A percentile compares a stretch with the other conserved stretches of the same genome.
phyloP scores from a whole-genome alignment of 768 basidiomycete species.

The Atractiella rhizophila region DNA sequence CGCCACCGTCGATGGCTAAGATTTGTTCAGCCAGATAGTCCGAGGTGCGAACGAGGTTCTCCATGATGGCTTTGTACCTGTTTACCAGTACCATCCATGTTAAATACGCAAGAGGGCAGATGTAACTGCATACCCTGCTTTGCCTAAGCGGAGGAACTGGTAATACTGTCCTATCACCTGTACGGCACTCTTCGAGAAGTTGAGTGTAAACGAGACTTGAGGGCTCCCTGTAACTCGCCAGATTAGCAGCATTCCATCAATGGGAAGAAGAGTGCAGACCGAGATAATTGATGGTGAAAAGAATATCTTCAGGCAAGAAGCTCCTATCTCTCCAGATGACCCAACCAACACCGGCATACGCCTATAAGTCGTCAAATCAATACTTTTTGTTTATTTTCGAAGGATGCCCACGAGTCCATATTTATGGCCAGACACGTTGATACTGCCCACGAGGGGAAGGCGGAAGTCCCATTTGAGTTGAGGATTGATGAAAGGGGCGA shows the following conservation, averaged over 20 bases:
- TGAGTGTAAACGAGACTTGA: slow-evolving; percentile 12
- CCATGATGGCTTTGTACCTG: slow-evolving; percentile 21
- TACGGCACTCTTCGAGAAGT: slow-evolving; percentile 16
- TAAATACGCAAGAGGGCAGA: background rate
- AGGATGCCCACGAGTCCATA: slow-evolving; percentile 6
- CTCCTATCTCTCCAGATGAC: slow-evolving; percentile 17
- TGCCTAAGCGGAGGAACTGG: slow-evolving; percentile 20
- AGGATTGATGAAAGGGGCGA: slow-evolving; percentile 15
- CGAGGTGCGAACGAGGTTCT: slow-evolving; percentile 16
- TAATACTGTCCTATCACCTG: slow-evolving; percentile 16
- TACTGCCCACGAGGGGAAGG: slow-evolving; percentile 19
- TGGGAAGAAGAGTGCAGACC: background rate
- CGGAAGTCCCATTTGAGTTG: slow-evolving; percentile 21
- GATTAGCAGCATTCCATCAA: background rate
- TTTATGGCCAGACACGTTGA: slow-evolving; percentile 19
- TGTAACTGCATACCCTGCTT: no score
- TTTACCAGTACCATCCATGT: background rate
- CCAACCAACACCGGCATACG: slow-evolving; percentile 20
- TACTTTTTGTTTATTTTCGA: background rate
- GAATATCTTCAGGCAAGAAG: slow-evolving; percentile 20
- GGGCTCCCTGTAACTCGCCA: slow-evolving; percentile 1
- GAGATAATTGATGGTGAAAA: slow-evolving; percentile 18
- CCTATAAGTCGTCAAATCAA: background rate
- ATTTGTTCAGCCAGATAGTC: slow-evolving; percentile 16
- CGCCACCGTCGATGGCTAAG: slow-evolving; percentile 11